These are phyloP conservation scores for Erythrobasidium hasegawianum DNA, from an alignment of 1,284 basidiomycete species.

Conservation along the genomic window DNA sequence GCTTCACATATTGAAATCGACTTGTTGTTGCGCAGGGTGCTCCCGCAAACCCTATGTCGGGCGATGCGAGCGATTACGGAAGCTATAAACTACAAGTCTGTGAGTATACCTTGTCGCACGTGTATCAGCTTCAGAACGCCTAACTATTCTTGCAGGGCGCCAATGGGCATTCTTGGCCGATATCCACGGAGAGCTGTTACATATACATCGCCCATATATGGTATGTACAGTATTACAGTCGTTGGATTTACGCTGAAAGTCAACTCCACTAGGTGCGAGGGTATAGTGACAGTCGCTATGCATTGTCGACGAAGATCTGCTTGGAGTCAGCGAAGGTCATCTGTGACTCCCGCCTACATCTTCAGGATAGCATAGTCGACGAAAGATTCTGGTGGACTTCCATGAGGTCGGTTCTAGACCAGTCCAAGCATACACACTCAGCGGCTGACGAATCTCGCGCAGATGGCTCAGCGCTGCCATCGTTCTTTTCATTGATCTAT, in stretches of 20 bases:
- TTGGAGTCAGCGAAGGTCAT: constrained; percentile 27
- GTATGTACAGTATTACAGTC: too few relatives aligned
- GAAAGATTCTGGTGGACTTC: constrained; percentile 28
- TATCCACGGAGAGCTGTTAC: constrained; percentile 20
- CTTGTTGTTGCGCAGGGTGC: neutral
- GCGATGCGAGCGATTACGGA: neutral
- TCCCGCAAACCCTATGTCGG: neutral
- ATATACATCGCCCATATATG: constrained; percentile 29
- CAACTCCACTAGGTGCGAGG: constrained; percentile 11
- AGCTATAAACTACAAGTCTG: constrained; percentile 16
- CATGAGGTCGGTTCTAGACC: constrained; percentile 15
- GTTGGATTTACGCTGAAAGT: neutral
- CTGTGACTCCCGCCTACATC: constrained; percentile 24
- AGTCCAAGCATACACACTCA: too few relatives aligned
- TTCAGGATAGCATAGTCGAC: constrained; percentile 21
- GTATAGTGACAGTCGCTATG: constrained; percentile 20
- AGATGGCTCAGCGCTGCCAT: constrained; percentile 18
- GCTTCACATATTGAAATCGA: too few relatives aligned
- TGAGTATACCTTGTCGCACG: too few relatives aligned
- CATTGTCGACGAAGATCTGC: constrained; percentile 23
- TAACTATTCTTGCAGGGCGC: neutral
- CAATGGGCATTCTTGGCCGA: constrained; percentile 29
- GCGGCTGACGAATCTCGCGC: too few relatives aligned
- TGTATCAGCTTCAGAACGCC: too few relatives aligned
- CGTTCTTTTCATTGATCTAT: constrained; percentile 25